Base-by-base conservation (phyloP, 2,329 filamentous ascomycete species). In the Sporothrix inflata region DNA sequence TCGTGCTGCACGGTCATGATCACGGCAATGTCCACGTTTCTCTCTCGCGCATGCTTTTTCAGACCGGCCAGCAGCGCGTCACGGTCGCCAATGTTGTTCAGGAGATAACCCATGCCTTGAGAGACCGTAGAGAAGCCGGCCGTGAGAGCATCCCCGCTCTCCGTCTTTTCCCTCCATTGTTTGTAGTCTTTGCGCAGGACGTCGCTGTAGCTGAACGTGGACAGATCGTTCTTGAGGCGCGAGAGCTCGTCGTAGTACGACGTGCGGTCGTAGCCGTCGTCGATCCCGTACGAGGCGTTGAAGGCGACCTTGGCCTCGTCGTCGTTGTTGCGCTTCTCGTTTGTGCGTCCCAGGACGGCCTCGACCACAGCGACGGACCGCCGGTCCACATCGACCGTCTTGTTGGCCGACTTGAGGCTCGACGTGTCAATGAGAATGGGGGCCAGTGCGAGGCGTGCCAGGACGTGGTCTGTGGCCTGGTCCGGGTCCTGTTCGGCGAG, bases 131-230 rank as follows among this genome's bases (percentile, higher is more conserved):
- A 88, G 71, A 93, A 88, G n/a, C 92, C 92, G 4, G 95, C 84
- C 21, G 82, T 84, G 49, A 89, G 78, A 1, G 16, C 16, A 0
- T 80, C 82, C 19, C 7, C 19, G 12, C 82, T 82, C 71, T 89
- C 88, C 21, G 66, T 42, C 38, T 5, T 24, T 38, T 76, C 75
- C 12, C 21, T 27, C 92, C 92, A 96, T 78, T 92, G 86, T 82
- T 97, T 97, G 82, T 94, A 97, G 81, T 97, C 93, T 80, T 95
- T 95, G 75, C 91, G 85, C 69, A 95, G 81, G 51, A 94, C 86
- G 76, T 94, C 92, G 27, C 86, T 82, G 75, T 94, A 80, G 49
- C 81, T 83, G 61, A 96, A 81, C 0, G 78, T 76, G 2, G 85
- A 87, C 69, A 96, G 85, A 75, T 94, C 87, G 74, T 89, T 86